These are phyloP conservation scores for Ramichloridium luteum DNA, from an alignment of 2,329 filamentous ascomycete genomes.

Conservation along the genomic window DNA sequence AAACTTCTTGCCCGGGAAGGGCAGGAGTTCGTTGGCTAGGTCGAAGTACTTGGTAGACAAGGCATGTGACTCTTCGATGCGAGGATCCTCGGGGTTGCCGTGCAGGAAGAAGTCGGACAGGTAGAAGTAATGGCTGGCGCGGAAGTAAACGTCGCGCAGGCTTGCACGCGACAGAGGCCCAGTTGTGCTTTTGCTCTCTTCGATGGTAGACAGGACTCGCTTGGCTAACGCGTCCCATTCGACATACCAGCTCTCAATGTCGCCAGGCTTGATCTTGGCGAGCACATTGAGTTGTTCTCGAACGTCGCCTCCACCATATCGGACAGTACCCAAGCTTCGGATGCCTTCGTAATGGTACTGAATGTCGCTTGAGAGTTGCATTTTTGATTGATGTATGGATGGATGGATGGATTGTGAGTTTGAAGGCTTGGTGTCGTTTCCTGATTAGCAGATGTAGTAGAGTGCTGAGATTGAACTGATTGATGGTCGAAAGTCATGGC, in stretches of 20 bases:
- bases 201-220: conserved; percentile 9
- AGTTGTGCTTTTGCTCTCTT: conserved; percentile 2
- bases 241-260: conserved; percentile 8
- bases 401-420: too few species aligned
- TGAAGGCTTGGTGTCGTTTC: too few species aligned
- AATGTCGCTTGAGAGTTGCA: conserved; percentile 7
- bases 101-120: conserved; percentile 33
- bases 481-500: too few species aligned
- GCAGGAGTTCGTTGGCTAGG: conserved; percentile 27
- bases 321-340: conserved; percentile 5
- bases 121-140: conserved; percentile 33
- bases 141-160: conserved; percentile 3
- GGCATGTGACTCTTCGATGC: conserved; percentile 28
- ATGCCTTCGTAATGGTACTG: conserved; percentile 12
- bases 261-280: conserved; percentile 6
- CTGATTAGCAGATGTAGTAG: too few species aligned
- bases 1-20: conserved; percentile 13
- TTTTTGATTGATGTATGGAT: too few species aligned
- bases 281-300: conserved; percentile 4
- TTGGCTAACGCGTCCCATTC: conserved; percentile 7
- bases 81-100: conserved; percentile 30
- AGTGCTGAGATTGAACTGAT: too few species aligned
- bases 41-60: conserved; percentile 29
- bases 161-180: conserved; percentile 2
- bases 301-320: conserved; percentile 6